phyloP scores from a whole-genome alignment of 176 grass and related monocot genomes.

The Rhynchospora breviuscula region DNA sequence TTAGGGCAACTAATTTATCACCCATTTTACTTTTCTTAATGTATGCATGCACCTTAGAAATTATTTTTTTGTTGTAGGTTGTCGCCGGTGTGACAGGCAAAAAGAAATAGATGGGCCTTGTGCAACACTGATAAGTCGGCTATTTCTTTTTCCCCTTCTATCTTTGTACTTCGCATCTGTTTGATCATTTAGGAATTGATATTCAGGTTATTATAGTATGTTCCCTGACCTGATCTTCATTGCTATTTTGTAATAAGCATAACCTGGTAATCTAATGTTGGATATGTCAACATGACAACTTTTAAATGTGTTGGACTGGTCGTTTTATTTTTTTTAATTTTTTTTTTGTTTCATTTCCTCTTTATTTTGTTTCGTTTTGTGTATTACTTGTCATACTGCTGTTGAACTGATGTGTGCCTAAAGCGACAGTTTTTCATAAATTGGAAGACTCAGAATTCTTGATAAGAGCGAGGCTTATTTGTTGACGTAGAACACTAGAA shows the following conservation, averaged over 20 bases:
- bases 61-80: slow-evolving; percentile 41
- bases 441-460: neutral
- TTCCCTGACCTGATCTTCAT: slow-evolving; percentile 8
- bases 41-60: neutral
- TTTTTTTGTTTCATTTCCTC: neutral
- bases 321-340: neutral
- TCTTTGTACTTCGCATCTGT: neutral
- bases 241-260: slow-evolving; percentile 20
- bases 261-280: neutral
- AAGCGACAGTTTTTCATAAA: neutral
- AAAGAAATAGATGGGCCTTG: slow-evolving; percentile 29
- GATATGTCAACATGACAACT: neutral
- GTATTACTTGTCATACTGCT: neutral
- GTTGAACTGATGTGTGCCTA: neutral
- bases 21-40: neutral
- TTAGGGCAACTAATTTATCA: neutral
- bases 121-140: neutral
- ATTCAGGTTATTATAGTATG: neutral
- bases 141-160: neutral
- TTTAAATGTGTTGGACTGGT: neutral
- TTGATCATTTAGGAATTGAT: neutral
- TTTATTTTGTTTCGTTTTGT: neutral
- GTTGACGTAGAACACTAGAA: neutral
- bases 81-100: slow-evolving; percentile 76
- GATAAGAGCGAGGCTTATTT: neutral